Base-by-base conservation (phyloP, 2,329 filamentous ascomycete species). In the Alternaria metachromatica region DNA sequence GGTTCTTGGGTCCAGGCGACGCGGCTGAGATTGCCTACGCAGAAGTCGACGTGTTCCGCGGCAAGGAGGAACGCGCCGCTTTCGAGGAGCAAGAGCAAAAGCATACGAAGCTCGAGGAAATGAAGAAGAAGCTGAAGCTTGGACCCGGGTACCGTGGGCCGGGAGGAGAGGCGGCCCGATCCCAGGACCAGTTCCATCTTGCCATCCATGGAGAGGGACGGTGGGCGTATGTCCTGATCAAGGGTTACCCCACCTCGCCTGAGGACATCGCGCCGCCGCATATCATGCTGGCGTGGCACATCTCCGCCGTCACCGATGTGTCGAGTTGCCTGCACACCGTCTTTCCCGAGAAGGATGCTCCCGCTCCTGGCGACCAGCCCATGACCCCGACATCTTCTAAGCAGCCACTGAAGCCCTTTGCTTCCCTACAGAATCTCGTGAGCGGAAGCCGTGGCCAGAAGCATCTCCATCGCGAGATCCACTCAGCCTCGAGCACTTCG, bases 41-140 rank as follows among this genome's bases (percentile, higher is more conserved):
- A 33, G 72, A 73, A 57, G 71, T 76, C 37, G 72, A 76, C 41
- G 63, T 67, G 3, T 74, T 75, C 51, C 26, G 50, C 2, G 45
- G 55, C 55, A 48, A 56, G 20, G 30, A 57, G 26, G 26, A 62
- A 13, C 3, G 21, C 7, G 30, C 25, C 7, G 21, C 43, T 15
- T 55, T 55, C 21, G 21, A 56, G 28, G n/a, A 48, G 9, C 41
- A 58, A 41, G 20, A 43, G 11, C 21, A 48, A 15, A 15, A 44
- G 26, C 6, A 12, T 26, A 45, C 25, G n/a, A 53, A 53, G 10
- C 5, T 23, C 9, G 26, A 25, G 23, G 37, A 30, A 43, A 26
- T 46, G 12, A 41, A 20, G 41, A 18, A 23, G 37, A 33, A 48
- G n/a, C 37, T 28, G 21, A 15, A 23, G 15, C n/a, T 41, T 25